These are phyloP conservation scores for Salix suchowensis DNA, from an alignment of 345 rosid genomes.

Conservation along the genomic window DNA sequence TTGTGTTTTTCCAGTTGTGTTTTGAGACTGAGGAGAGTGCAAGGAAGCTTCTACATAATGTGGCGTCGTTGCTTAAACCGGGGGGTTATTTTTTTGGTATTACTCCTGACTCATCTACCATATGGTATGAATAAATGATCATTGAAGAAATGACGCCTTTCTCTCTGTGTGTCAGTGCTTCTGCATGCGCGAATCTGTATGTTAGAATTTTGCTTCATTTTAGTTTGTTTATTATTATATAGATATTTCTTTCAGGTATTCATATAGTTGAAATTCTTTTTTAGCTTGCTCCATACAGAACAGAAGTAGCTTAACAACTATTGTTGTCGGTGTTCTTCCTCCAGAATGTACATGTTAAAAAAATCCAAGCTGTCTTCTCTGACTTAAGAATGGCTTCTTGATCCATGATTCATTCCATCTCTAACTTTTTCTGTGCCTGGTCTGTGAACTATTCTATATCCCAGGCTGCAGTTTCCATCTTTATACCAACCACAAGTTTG, in stretches of 20 bases:
- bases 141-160: slow-evolving; percentile 1
- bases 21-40: slow-evolving; percentile 93
- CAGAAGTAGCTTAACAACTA: too few relatives aligned
- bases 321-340: background rate
- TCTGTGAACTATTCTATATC: background rate
- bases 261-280: background rate
- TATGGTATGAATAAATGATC: slow-evolving; percentile 66
- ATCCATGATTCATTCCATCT: background rate
- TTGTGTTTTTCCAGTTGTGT: slow-evolving; percentile 54
- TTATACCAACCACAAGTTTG: background rate
- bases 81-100: slow-evolving; percentile 97
- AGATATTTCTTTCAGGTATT: background rate
- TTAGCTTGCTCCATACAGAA: background rate
- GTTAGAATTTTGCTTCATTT: background rate
- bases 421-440: background rate
- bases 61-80: slow-evolving; percentile 75
- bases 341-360: background rate
- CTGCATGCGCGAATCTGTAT: too few relatives aligned
- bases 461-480: background rate
- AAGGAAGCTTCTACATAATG: slow-evolving; percentile 75
- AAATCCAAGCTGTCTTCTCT: background rate
- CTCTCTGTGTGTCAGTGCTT: background rate
- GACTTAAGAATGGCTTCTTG: background rate
- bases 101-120: slow-evolving; percentile 95
- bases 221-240: background rate